Evolutionary conservation across 768 basidiomycete genomes (phyloP).

Genomic region (Crassisporium funariophilum): DNA sequence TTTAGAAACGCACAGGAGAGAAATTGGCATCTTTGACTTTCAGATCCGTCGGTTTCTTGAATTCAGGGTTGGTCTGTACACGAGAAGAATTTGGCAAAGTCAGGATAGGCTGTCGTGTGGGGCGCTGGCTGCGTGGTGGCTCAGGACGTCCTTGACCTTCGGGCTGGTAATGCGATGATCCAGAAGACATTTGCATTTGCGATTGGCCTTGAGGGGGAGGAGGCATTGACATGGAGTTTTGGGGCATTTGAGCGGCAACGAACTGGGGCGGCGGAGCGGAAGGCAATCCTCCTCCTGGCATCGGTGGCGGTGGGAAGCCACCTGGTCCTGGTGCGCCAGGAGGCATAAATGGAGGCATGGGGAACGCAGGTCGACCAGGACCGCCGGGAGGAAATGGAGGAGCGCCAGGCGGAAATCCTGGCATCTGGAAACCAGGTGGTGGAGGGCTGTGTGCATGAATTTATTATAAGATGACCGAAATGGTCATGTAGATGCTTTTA

Average conservation of each 20-base stretch:
- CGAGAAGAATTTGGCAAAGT: slow-evolving; percentile 58
- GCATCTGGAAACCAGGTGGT: slow-evolving; percentile 22
- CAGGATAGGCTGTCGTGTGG: slow-evolving; percentile 28
- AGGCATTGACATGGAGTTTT: slow-evolving; percentile 2
- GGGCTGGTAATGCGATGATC: slow-evolving; percentile 18
- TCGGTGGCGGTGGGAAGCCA: slow-evolving; percentile 15
- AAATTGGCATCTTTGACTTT: slow-evolving; percentile 81
- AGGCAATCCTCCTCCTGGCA: slow-evolving; percentile 14
- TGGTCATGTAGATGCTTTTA: slow-evolving; percentile 8
- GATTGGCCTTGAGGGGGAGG: slow-evolving; percentile 7
- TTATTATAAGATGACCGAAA: not conserved
- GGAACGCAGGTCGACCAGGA: slow-evolving; percentile 16
- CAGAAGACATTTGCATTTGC: too few relatives aligned
- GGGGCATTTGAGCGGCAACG: slow-evolving; percentile 19
- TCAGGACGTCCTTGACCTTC: slow-evolving; percentile 15
- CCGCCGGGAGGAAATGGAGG: slow-evolving; percentile 33
- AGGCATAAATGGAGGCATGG: slow-evolving; percentile 18
- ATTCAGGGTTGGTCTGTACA: slow-evolving; percentile 67
- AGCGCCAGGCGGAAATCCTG: slow-evolving; percentile 19
- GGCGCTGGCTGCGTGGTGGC: slow-evolving; percentile 8
- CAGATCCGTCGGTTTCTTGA: slow-evolving; percentile 76
- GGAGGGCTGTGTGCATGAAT: slow-evolving; percentile 7
- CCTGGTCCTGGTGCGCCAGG: slow-evolving; percentile 10
- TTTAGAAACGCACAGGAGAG: slow-evolving; percentile 59
- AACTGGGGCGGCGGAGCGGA: slow-evolving; percentile 25